Evolutionary conservation across 176 grass and related monocot genomes (phyloP), one percentile per base, ranked within the genome.

Genomic region (Triticum monococcum): DNA sequence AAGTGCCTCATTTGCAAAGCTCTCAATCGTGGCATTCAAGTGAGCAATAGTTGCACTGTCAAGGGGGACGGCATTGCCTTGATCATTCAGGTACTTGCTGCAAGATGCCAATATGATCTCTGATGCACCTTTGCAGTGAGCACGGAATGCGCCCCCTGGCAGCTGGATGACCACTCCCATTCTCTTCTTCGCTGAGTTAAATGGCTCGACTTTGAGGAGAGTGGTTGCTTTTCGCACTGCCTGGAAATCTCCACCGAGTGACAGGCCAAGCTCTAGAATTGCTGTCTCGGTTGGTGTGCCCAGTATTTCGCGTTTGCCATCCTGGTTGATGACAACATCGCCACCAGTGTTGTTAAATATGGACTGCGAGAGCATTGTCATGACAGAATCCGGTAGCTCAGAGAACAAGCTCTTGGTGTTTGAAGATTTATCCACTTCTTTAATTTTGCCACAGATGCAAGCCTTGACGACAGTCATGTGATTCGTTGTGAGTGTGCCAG

Each of bases 401-500:
- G 89, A 83, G 86, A 87, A 83, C n/a, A 94, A 71, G 80, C 64
- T 64, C 74, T 72, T 90, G 48, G 84, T 68, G 18, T 92, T 84
- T 5, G 88, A 80, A 68, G 60, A 77, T 59, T 85, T 76, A 16
- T 87, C 74, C 72, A 98, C 74, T 45, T 95, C 96, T 68, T 92
- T 94, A 37, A 86, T 79, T 38, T 89, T 90, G 48, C 96, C 89
- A n/a, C 91, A 98, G 61, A 95, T 88, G 72, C 90, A 98, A n/a
- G 96, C 91, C 84, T 95, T 98, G 36, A 98, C 91, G 17, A 95
- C 96, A 28, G 93, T 98, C 96, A 98, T 98, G 68, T 92, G 93
- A 67, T 98, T 98, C 8, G 96, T 98, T 16, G 93, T 98, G 43
- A 98, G 77, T 59, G 96, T 98, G 83, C 93, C 96, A 0, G 96